phyloP scores from a whole-genome alignment of 73 alveolate genomes.

The Diophrys sp. region DNA sequence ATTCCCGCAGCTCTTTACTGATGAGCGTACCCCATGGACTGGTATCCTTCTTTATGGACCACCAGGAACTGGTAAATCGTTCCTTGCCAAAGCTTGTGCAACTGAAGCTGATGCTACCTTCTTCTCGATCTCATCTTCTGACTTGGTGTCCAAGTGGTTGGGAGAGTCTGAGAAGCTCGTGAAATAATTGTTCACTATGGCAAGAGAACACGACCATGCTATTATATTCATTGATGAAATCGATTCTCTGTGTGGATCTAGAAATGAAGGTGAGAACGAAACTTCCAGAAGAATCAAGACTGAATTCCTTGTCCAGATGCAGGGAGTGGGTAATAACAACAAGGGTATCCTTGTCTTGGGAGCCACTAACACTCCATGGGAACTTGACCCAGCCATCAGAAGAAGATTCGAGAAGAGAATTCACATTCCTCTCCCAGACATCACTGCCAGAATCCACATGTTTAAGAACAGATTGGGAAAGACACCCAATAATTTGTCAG shows the following conservation, averaged over 20 bases:
- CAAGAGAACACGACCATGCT: conserved; percentile 97
- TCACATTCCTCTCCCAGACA: conserved; percentile 94
- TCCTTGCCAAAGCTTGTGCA: conserved; percentile 98
- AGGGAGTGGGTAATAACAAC: conserved; percentile 94
- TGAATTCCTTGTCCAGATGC: conserved; percentile 96
- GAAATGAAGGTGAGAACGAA: conserved; percentile 97
- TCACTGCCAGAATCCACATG: conserved; percentile 62
- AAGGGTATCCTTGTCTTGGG: conserved; percentile 95
- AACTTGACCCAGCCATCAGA: conserved; percentile 95
- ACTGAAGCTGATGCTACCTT: conserved; percentile 98
- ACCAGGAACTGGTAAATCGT: conserved; percentile 99
- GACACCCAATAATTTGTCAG: conserved; percentile 28
- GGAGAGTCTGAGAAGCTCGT: conserved; percentile 91
- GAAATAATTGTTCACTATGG: conserved; percentile 92
- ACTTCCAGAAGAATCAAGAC: conserved; percentile 95
- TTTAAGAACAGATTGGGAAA: conserved; percentile 48
- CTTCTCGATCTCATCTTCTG: conserved; percentile 87
- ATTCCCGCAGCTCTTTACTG: conserved; percentile 96
- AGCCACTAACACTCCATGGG: conserved; percentile 99
- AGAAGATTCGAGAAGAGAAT: conserved; percentile 98
- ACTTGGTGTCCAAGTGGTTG: conserved; percentile 85
- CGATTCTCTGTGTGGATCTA: conserved; percentile 92
- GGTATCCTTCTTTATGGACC: conserved; percentile 99
- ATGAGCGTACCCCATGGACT: conserved; percentile 95
- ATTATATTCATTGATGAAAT: conserved; percentile 98